Conservation (phyloP, 1,284 basidiomycete genomes). For the Pholiota adiposa region DNA sequence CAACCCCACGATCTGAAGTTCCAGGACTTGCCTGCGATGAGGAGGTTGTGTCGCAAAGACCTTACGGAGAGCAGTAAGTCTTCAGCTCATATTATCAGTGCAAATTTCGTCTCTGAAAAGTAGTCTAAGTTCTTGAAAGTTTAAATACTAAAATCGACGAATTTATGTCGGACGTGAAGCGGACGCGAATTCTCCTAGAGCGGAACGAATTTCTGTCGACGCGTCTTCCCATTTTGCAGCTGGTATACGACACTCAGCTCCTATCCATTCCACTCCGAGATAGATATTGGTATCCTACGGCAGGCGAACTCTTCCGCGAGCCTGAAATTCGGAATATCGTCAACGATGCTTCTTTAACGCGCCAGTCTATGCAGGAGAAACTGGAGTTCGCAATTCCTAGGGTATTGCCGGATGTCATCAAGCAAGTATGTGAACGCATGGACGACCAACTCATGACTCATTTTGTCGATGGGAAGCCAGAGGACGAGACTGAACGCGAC, state of each 20-base stretch:
- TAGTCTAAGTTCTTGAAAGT: background rate
- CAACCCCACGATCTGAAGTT: background rate
- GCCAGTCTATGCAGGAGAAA: background rate
- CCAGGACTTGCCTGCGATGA: background rate
- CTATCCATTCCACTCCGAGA: background rate
- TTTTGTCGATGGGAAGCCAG: too few species aligned
- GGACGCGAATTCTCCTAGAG: background rate
- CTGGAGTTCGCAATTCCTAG: background rate
- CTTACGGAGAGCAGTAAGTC: background rate
- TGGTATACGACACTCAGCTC: background rate
- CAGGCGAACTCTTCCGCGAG: background rate
- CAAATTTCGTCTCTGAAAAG: too few species aligned
- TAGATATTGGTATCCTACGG: background rate
- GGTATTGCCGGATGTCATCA: background rate
- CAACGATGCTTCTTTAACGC: background rate
- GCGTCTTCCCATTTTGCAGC: background rate
- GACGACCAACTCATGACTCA: background rate
- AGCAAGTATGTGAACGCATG: slow-evolving; percentile 1
- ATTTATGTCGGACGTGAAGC: background rate
- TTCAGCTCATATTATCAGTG: too few species aligned
- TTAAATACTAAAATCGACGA: background rate
- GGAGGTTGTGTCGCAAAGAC: background rate
- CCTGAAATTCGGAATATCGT: background rate
- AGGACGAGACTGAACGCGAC: too few species aligned
- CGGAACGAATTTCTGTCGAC: background rate